Percentiles rank a stretch among this genome's conserved stretches.
These are phyloP conservation scores for Sporisorium reilianum DNA, from an alignment of 1,284 basidiomycete genomes.

Conservation along the genomic window DNA sequence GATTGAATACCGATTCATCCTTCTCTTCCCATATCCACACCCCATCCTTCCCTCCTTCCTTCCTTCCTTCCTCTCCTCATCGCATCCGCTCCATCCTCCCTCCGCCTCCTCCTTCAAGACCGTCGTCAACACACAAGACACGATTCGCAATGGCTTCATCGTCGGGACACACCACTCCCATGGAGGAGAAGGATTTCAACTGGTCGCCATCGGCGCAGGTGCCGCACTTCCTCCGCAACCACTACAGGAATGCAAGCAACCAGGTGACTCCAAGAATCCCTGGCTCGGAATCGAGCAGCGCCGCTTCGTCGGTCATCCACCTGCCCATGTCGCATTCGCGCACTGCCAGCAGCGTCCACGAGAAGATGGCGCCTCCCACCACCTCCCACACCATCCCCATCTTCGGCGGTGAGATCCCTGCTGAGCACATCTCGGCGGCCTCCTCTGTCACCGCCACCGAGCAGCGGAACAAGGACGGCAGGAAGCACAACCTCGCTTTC, in stretches of 20 bases:
- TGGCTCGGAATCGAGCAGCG: constrained; percentile 21
- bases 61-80: constrained; percentile 12
- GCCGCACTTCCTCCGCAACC: constrained; percentile 34
- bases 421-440: constrained; percentile 4
- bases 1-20: background rate
- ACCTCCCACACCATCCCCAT: constrained; percentile 16
- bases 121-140: constrained; percentile 1
- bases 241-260: constrained; percentile 18
- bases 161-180: constrained; percentile 20
- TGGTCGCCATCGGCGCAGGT: constrained; percentile 36
- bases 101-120: constrained; percentile 1
- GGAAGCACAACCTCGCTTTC: constrained; percentile 35
- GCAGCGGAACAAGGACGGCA: constrained; percentile 13
- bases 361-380: constrained; percentile 11
- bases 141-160: constrained; percentile 18
- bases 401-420: background rate
- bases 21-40: background rate
- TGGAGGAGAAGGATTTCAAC: constrained; percentile 30
- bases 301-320: constrained; percentile 25
- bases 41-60: no score
- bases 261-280: constrained; percentile 10
- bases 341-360: constrained; percentile 14
- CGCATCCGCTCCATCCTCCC: background rate
- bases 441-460: constrained; percentile 18
- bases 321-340: constrained; percentile 20